Percentiles rank a stretch among this genome's conserved stretches.
Conservation (phyloP, 1,284 basidiomycete genomes). For the Malassezia equina region DNA sequence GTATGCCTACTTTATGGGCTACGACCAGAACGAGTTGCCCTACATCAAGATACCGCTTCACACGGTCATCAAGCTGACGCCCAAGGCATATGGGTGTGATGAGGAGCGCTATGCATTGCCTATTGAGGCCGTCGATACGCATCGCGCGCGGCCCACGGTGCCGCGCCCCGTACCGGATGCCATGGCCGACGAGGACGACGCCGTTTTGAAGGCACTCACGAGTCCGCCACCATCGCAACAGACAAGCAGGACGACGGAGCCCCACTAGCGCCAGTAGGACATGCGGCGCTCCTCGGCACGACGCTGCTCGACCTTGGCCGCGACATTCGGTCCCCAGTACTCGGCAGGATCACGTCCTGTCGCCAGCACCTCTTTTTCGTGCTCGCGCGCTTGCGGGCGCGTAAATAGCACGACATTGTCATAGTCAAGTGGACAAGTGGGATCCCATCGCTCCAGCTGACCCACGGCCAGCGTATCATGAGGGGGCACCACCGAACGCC, state of each 20-base stretch:
- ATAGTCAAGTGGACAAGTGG: slow-evolving; percentile 34
- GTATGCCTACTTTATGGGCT: slow-evolving; percentile 88
- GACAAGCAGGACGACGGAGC: neutral
- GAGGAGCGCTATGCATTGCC: slow-evolving; percentile 65
- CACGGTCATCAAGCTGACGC: slow-evolving; percentile 93
- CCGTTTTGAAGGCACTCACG: neutral
- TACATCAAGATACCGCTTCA: slow-evolving; percentile 84
- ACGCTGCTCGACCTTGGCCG: slow-evolving; percentile 27
- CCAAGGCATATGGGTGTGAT: slow-evolving; percentile 95
- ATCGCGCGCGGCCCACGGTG: slow-evolving; percentile 32
- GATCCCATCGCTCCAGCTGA: slow-evolving; percentile 40
- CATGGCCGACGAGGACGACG: neutral
- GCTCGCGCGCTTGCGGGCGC: slow-evolving; percentile 31
- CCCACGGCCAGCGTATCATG: slow-evolving; percentile 24
- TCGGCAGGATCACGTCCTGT: slow-evolving; percentile 28
- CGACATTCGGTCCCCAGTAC: slow-evolving; percentile 39
- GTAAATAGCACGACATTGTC: slow-evolving; percentile 40
- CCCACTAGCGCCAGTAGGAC: slow-evolving; percentile 13
- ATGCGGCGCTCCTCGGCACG: slow-evolving; percentile 33
- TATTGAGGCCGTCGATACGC: slow-evolving; percentile 47
- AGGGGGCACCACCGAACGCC: slow-evolving; percentile 37
- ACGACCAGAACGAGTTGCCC: slow-evolving; percentile 84
- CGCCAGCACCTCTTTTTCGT: slow-evolving; percentile 33
- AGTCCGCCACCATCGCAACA: slow-evolving; percentile 1
- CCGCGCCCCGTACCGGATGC: neutral